Evolutionary conservation across 2,329 filamentous ascomycete genomes (phyloP).

Genomic region (Fusarium buxicola): DNA sequence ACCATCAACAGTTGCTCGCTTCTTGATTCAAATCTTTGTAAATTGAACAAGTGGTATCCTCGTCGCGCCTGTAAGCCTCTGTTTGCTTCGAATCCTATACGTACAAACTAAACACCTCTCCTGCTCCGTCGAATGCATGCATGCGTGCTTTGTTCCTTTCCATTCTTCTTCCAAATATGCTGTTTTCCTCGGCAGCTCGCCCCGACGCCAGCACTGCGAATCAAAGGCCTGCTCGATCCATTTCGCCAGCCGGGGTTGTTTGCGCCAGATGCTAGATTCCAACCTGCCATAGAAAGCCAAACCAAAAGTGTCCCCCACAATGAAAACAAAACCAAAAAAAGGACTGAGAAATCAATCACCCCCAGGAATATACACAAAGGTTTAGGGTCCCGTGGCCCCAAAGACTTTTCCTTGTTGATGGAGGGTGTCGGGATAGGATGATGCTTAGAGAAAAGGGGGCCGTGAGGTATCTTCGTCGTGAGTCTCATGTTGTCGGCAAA

Average conservation of each 20-base stretch:
- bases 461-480: conserved; percentile 41
- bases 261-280: conserved; percentile 42
- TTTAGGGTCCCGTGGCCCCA: conserved; percentile 1
- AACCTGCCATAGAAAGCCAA: conserved; percentile 24
- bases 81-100: conserved; percentile 42
- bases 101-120: conserved; percentile 44
- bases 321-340: conserved; percentile 30
- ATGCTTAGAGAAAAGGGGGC: conserved; percentile 27
- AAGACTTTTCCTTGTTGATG: conserved; percentile 3
- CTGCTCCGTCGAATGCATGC: conserved; percentile 34
- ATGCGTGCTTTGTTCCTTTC: conserved; percentile 36
- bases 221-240: conserved; percentile 52
- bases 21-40: conserved; percentile 26
- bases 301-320: conserved; percentile 27
- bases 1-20: conserved; percentile 1
- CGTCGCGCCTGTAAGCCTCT: conserved; percentile 29
- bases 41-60: conserved; percentile 39
- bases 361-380: conserved; percentile 30
- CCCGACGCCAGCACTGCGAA: conserved; percentile 42
- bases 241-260: conserved; percentile 32
- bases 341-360: conserved; percentile 26
- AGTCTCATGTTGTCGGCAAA: conserved; percentile 33
- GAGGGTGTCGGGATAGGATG: conserved; percentile 27
- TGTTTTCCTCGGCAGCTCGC: conserved; percentile 24
- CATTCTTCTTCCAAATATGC: conserved; percentile 40